Conservation (phyloP, 805 yeast species). For the Zygosaccharomyces bisporus region DNA sequence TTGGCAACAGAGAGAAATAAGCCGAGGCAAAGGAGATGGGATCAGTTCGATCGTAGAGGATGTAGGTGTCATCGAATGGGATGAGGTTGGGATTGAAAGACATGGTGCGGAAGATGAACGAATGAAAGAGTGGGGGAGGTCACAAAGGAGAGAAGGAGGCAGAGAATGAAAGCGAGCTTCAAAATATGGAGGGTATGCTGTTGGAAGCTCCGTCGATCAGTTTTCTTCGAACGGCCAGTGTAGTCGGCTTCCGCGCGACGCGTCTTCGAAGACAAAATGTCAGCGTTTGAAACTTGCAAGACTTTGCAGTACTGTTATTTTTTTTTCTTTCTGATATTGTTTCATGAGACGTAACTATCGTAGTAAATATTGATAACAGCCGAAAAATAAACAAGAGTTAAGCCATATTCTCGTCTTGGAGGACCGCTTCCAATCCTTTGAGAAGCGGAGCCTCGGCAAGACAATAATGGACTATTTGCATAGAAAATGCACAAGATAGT, state of each 20-base stretch:
- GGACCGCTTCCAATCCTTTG: background rate
- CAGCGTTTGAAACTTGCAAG: background rate
- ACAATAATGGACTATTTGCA: background rate
- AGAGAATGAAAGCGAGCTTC: no score
- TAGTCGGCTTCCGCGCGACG: background rate
- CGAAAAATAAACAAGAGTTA: no score
- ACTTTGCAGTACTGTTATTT: no score
- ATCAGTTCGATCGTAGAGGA: constrained; percentile 70
- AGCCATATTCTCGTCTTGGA: background rate
- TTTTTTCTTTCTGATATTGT: no score
- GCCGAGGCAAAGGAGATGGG: constrained; percentile 58
- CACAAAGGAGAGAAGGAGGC: background rate
- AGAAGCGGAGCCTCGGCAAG: background rate
- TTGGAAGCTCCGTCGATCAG: background rate
- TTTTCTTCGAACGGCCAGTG: background rate
- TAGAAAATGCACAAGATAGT: background rate
- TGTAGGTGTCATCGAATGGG: constrained; percentile 85
- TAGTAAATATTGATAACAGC: background rate
- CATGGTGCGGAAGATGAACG: background rate
- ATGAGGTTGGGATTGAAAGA: constrained; percentile 29
- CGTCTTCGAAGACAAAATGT: background rate
- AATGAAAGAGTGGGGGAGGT: background rate
- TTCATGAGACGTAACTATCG: background rate
- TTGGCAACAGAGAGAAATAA: constrained; percentile 75
- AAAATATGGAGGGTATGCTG: background rate